These are phyloP conservation scores for Gamarada debralockiae DNA, from an alignment of 495 filamentous ascomycete species.

Conservation along the genomic window DNA sequence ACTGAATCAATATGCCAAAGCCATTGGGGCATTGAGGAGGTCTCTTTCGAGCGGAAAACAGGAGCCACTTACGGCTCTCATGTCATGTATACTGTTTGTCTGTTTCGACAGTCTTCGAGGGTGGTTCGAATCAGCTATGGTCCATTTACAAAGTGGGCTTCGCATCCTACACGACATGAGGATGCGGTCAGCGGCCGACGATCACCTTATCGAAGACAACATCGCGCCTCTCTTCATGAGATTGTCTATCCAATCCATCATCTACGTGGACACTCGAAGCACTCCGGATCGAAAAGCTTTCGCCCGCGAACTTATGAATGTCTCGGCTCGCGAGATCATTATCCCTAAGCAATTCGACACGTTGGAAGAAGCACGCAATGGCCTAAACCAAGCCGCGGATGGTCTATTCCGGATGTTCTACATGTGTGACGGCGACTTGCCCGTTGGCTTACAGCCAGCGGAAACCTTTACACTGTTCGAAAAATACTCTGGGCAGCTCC, in stretches of 20 bases:
- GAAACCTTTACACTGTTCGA: constrained; percentile 1
- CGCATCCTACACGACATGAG: constrained; percentile 8
- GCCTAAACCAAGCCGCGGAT: neutral
- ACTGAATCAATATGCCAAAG: constrained; percentile 6
- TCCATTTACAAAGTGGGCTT: constrained; percentile 11
- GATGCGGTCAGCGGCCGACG: neutral
- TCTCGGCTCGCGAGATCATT: neutral
- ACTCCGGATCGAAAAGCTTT: neutral
- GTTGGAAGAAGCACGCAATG: constrained; percentile 9
- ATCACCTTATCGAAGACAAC: constrained; percentile 7
- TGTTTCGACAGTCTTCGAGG: constrained; percentile 16
- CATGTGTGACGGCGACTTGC: constrained; percentile 2
- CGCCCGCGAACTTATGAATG: constrained; percentile 2
- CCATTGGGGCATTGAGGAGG: constrained; percentile 3
- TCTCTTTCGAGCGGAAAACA: constrained; percentile 3
- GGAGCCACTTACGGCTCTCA: neutral
- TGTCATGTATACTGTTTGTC: constrained; percentile 13
- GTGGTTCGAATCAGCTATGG: constrained; percentile 3
- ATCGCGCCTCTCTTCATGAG: constrained; percentile 8
- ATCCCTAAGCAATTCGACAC: constrained; percentile 4
- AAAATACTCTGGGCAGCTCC: neutral
- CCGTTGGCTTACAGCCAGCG: neutral
- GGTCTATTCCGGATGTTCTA: constrained; percentile 7
- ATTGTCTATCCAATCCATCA: constrained; percentile 9
- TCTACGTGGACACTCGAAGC: constrained; percentile 7